Evolutionary conservation across 306 rosid genomes (phyloP), one percentile per base, ranked within the genome.

Genomic region (Geum urbanum): DNA sequence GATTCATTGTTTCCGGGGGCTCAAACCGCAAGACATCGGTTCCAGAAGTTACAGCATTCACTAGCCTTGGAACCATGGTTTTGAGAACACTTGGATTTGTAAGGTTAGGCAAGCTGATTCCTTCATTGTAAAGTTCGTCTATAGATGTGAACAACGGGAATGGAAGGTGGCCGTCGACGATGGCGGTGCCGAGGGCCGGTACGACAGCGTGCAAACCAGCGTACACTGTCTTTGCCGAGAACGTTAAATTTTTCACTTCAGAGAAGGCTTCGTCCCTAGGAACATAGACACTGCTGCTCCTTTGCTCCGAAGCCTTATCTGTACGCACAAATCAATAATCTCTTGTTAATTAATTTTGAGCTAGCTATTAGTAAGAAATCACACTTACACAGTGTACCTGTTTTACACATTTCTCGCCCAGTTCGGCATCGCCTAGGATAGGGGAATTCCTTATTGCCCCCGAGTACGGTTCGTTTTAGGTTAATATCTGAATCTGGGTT

Each of bases 181-280:
- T 5, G 0, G 76, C 47, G 0, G 79, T 67, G 72, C 22, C 74
- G 8, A 90, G 27, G 0, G 83, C 49, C 0, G 96, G 94, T 0
- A 86, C 15, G 68, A 90, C 16, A 2, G 84, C 89, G n/a, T 86
- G 82, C 63, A 87, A 13, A 45, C 44, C 86, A 0, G 88, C 81
- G 20, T 51, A 52, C 3, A 90, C 6, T 0, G 91, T 0, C 40
- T 76, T 87, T 6, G 83, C 32, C 0, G 75, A 50, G 74, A 85
- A 84, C 0, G 94, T 77, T 0, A 76, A 27, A 57, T 87, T 80
- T 75, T 90, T 90, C 2, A 86, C 50, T 9, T 70, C 83, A 1
- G 95, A 70, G 80, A 90, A 90, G 13, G 67, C 27, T 76, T 90
- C 96, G 19, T 87, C 96, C 58, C 91, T 75, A 0, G 96, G 96